Base-by-base conservation (phyloP, 1,284 basidiomycete species). In the Papiliotrema laurentii region DNA sequence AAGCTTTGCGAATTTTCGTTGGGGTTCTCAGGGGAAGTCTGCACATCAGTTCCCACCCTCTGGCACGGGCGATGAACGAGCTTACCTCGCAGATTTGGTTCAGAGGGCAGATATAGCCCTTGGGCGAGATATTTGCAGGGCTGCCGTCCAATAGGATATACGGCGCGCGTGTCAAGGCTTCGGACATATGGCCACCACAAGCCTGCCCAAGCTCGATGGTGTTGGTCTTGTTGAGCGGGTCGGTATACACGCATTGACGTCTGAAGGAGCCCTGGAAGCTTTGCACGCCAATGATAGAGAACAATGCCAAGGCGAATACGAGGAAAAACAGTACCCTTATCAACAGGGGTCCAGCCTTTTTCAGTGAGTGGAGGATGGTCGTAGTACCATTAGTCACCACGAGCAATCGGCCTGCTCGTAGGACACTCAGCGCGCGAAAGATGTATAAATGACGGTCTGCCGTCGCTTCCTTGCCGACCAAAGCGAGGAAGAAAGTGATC, bases 301-400 rank as follows among this genome's bases (percentile, higher is more conserved):
- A 97, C 7, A 97, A 68, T 5, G 86, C 76, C 75, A 91, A 87
- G 0, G 91, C 91, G 63, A 97, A 97, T 28, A 91, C 60, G 22
- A 94, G 86, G 66, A 97, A 97, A 69, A 89, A 89, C 1, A 89
- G 81, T 5, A 97, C 93, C 56, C 85, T 87, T 18, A 89, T 82
- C 18, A 98, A 80, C 19, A 97, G 77, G 1, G 93, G 92, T 16
- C 85, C 82, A 0, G 94, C 92, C 0, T 83, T 84, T 75, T 98
- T 98, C 54, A 98, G 77, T 10, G 89, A 93, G 51, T 85, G 85
- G 77, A 97, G 84, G 64, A 98, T 97, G 0, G 92, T 97, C 14
- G 89, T 87, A 18, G 94, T 97, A 72, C 94, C 94, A 54, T 83
- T 84, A 1, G 93, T 97, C 45, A 97, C 83, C 2, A 90, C 83